Conservation (phyloP, 371 early-diverging fungal species). For the Catenaria anguillulae region DNA sequence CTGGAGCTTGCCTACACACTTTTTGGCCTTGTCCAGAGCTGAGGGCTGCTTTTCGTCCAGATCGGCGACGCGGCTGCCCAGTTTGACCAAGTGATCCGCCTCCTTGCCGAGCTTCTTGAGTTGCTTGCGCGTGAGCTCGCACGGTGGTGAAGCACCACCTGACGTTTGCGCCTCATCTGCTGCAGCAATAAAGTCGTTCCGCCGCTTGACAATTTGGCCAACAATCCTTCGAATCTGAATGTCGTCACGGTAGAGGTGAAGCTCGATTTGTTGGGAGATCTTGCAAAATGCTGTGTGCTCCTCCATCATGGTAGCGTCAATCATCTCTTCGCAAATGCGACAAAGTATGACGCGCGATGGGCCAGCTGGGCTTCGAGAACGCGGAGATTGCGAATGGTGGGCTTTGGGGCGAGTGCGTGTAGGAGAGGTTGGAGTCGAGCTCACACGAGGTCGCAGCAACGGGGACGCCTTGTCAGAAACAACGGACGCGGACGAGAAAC, state of each 20-base stretch:
- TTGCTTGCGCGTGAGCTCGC: too few species aligned
- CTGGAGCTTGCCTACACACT: background rate
- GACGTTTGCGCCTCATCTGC: too few species aligned
- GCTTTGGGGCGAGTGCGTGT: background rate
- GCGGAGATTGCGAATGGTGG: too few species aligned
- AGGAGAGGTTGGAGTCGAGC: background rate
- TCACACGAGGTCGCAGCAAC: background rate
- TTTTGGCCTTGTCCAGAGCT: slow-evolving; percentile 16
- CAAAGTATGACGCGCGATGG: slow-evolving; percentile 25
- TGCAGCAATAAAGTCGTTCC: background rate
- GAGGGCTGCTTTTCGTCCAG: slow-evolving; percentile 12
- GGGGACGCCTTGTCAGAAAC: background rate
- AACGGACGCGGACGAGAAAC: too few species aligned
- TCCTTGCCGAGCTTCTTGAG: background rate
- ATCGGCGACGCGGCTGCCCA: slow-evolving; percentile 16
- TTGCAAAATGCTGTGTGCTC: slow-evolving; percentile 44
- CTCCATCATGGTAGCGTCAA: slow-evolving; percentile 30
- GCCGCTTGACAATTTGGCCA: slow-evolving; percentile 18
- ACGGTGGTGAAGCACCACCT: too few species aligned
- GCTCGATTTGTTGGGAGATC: slow-evolving; percentile 39
- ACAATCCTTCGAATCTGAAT: slow-evolving; percentile 27
- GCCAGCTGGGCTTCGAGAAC: too few species aligned
- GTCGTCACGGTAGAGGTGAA: slow-evolving; percentile 38
- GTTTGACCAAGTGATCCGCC: slow-evolving; percentile 13
- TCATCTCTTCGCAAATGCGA: slow-evolving; percentile 50